A percentile compares a stretch with the other conserved stretches of the same genome.
These are phyloP conservation scores for Lumnitzera racemosa DNA, from an alignment of 345 rosid species.

Conservation along the genomic window DNA sequence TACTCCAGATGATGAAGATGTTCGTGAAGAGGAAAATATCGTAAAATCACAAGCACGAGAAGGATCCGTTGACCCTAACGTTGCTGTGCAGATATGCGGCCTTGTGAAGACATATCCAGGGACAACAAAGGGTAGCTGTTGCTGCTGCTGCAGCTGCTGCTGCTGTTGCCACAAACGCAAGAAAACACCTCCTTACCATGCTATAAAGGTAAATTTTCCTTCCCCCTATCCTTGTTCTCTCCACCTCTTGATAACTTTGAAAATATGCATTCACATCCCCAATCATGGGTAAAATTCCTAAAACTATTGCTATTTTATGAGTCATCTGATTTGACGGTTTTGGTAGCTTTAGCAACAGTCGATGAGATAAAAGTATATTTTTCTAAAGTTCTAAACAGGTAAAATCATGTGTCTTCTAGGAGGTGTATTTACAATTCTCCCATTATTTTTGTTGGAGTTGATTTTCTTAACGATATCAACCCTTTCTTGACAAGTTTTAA, in stretches of 20 bases:
- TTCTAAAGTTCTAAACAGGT: too few relatives aligned
- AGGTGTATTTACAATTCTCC: too few relatives aligned
- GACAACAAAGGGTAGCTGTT: constrained; percentile 31
- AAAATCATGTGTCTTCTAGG: too few relatives aligned
- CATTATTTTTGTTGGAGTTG: too few relatives aligned
- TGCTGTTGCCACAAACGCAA: constrained; percentile 56
- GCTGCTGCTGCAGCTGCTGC: constrained; percentile 20
- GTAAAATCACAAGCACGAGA: constrained; percentile 50
- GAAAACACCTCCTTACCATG: constrained; percentile 76
- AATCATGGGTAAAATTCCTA: too few relatives aligned
- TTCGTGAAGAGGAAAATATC: constrained; percentile 66
- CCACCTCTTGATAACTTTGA: too few relatives aligned
- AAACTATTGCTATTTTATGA: too few relatives aligned
- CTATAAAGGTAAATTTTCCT: constrained; percentile 45
- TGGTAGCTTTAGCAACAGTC: too few relatives aligned
- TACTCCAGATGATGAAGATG: constrained; percentile 76
- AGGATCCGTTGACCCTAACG: constrained; percentile 37
- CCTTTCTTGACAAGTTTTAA: background rate
- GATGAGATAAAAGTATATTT: too few relatives aligned
- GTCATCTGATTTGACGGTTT: too few relatives aligned
- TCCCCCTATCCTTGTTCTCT: too few relatives aligned
- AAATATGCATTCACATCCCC: too few relatives aligned
- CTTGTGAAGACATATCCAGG: constrained; percentile 75
- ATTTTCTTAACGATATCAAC: background rate
- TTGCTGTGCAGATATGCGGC: constrained; percentile 82